phyloP scores from a whole-genome alignment of 257 asterid genomes.

The Haberlea rhodopensis region DNA sequence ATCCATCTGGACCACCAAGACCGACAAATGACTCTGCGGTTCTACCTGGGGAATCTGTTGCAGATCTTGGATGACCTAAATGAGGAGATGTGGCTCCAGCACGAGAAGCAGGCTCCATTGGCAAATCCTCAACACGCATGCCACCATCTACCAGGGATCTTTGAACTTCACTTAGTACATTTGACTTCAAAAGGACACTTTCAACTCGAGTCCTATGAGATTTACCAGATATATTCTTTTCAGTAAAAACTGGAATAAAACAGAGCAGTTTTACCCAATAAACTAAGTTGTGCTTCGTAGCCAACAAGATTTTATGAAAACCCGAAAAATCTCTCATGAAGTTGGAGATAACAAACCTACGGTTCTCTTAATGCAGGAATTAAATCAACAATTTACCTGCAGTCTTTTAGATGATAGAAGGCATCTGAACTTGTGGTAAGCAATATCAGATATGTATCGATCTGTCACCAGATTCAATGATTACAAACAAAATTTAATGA shows the following conservation, averaged over 20 bases:
- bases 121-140: slow-evolving; percentile 79
- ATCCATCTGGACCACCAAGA: slow-evolving; percentile 92
- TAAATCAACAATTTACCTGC: slow-evolving; percentile 58
- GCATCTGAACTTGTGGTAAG: slow-evolving; percentile 88
- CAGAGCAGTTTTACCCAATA: slow-evolving; percentile 6
- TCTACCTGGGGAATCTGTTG: slow-evolving; percentile 49
- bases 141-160: slow-evolving; percentile 86
- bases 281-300: slow-evolving; percentile 22
- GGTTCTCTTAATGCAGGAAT: slow-evolving; percentile 21
- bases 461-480: slow-evolving; percentile 46
- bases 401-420: slow-evolving; percentile 81
- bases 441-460: slow-evolving; percentile 77
- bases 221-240: slow-evolving; percentile 21
- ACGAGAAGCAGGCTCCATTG: slow-evolving; percentile 51
- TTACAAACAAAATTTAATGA: slow-evolving; percentile 10
- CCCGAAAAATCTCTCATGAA: background rate
- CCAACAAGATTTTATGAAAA: slow-evolving; percentile 11
- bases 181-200: slow-evolving; percentile 78
- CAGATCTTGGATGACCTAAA: slow-evolving; percentile 52
- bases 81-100: slow-evolving; percentile 55
- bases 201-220: slow-evolving; percentile 68
- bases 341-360: slow-evolving; percentile 19
- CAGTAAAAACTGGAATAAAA: slow-evolving; percentile 22
- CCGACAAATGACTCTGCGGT: slow-evolving; percentile 45
- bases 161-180: slow-evolving; percentile 85